Base-by-base conservation (phyloP, 1,139 yeast genomes). In the Maudiozyma humilis region DNA sequence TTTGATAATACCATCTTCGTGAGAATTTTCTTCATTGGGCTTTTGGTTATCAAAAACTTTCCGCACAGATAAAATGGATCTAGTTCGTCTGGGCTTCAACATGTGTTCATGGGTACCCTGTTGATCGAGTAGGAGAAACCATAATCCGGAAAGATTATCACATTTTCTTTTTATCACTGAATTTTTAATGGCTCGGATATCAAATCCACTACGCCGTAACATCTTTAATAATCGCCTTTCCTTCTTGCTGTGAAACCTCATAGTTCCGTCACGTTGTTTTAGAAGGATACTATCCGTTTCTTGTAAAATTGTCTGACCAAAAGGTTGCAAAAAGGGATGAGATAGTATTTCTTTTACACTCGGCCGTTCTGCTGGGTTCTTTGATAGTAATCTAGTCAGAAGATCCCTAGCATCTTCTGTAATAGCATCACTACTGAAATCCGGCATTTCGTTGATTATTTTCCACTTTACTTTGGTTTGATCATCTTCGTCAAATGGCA, bases 401-500 rank as follows among this genome's bases (percentile, higher is more conserved):
- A 89, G 64, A 7, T 62, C 66, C 39, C 71, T 65, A 2, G 80
- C 76, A 3, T 73, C 76, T 5, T 56, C 62, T 1, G 80, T 73
- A 3, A 78, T 58, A 16, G 68, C 65, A 15, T 71, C 72, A 34
- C 50, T 47, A 36, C 46, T 43, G 38, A 52, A 51, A 0, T 50
- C 49, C 0, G 97, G 97, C 44, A 80, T 86, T 3, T 71, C 77
- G 46, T 76, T 67, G 5, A 86, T 66, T 40, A 91, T 83, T 52
- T 73, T 76, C 54, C 66, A 65, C 51, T 76, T 76, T 0, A 89
- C 81, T 40, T 68, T 75, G 36, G 72, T 60, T 18, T 84, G 93
- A 51, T 78, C 82, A 32, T 78, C 78, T 41, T 88, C 96, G 55
- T 82, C 88, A 65, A 89, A 91, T 1, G 98, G 98, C 82, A 91